phyloP scores from a whole-genome alignment of 257 asterid species.

The Cinchona pubescens region DNA sequence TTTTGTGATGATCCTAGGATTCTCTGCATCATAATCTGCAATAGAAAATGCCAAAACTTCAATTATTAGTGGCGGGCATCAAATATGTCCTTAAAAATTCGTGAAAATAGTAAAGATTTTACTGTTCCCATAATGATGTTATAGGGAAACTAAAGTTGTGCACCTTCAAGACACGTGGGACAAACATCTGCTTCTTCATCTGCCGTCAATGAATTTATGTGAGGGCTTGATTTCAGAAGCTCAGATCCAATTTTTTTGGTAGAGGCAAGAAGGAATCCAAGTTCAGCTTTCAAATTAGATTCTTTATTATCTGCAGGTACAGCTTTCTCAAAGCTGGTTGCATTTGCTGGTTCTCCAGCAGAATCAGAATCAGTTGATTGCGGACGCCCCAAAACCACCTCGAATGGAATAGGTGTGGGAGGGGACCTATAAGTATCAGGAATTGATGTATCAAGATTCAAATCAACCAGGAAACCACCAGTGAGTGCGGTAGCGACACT shows the following conservation, averaged over 20 bases:
- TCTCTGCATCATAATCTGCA: conserved; percentile 63
- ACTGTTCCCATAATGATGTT: background rate
- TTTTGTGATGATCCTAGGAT: conserved; percentile 62
- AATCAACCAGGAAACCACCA: conserved; percentile 47
- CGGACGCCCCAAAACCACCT: conserved; percentile 49
- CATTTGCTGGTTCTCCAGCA: conserved; percentile 23
- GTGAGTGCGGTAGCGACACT: conserved; percentile 42
- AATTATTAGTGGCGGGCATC: background rate
- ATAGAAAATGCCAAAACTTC: conserved; percentile 1
- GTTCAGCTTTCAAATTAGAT: conserved; percentile 32
- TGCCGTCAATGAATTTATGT: conserved; percentile 25
- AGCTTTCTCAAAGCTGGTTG: conserved; percentile 28
- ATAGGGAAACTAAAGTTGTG: background rate
- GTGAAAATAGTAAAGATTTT: background rate
- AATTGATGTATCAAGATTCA: conserved; percentile 55
- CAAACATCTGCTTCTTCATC: conserved; percentile 69
- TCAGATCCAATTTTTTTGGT: conserved; percentile 40
- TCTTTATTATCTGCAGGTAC: conserved; percentile 30
- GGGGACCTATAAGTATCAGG: conserved; percentile 67
- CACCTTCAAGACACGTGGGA: conserved; percentile 89
- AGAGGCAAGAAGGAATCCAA: conserved; percentile 35
- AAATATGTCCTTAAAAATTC: background rate
- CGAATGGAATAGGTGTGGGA: conserved; percentile 69
- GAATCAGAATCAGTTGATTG: conserved; percentile 27
- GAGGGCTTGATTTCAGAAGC: conserved; percentile 32